phyloP scores from a whole-genome alignment of 768 basidiomycete species.

The Collybia sp. region DNA sequence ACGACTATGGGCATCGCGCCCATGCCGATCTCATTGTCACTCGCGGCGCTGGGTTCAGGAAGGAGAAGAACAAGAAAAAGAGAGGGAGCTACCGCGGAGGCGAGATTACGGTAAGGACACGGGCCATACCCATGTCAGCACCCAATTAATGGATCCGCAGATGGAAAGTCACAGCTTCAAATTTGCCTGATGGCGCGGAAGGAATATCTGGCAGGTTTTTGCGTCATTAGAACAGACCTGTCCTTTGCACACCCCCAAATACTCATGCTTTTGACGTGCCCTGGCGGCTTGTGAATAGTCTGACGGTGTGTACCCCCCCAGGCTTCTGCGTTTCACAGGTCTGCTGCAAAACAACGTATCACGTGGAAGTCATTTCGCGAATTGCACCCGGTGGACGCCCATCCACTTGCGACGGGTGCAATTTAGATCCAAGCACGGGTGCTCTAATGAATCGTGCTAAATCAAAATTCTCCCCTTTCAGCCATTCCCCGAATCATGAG shows the following conservation, averaged over 20 bases:
- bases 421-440: too few species aligned
- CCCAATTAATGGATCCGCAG: slow-evolving; percentile 27
- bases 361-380: background rate
- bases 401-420: too few species aligned
- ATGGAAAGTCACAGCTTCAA: slow-evolving; percentile 87
- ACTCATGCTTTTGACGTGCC: background rate
- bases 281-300: background rate
- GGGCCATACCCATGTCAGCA: background rate
- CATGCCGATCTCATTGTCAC: slow-evolving; percentile 88
- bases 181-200: slow-evolving; percentile 36
- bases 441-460: too few species aligned
- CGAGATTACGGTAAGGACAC: slow-evolving; percentile 77
- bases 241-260: background rate
- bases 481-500: background rate
- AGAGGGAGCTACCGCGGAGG: slow-evolving; percentile 91
- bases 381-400: slow-evolving; percentile 4
- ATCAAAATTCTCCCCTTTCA: background rate
- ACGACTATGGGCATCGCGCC: slow-evolving; percentile 88
- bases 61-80: slow-evolving; percentile 99
- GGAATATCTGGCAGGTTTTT: background rate
- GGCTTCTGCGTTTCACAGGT: background rate
- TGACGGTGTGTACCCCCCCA: background rate
- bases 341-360: too few species aligned
- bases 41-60: slow-evolving; percentile 91
- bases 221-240: background rate